Base-by-base conservation (phyloP, 495 filamentous ascomycete species). In the Bombardia bombarda region DNA sequence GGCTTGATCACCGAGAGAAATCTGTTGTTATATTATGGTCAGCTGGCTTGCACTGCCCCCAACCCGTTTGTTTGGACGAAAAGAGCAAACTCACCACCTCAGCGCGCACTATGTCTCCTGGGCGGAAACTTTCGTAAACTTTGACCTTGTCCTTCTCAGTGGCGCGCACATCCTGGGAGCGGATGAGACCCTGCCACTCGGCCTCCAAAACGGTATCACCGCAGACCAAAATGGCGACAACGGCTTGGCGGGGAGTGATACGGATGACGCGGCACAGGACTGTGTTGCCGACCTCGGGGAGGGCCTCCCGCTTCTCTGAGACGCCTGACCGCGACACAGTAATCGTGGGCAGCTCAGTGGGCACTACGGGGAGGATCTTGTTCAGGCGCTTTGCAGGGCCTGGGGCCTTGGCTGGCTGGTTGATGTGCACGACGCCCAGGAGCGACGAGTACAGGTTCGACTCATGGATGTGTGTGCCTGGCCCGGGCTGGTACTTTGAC, bases 101-200 rank as follows among this genome's bases (percentile, higher is more conserved):
- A 10, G 87, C 92, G 42, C 89, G 72, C 30, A 98, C 86, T 46
- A 98, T 80, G 73, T 98, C 92, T 0, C 92, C 92, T 10, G 90
- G 87, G 45, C 90, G 73, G 61, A 96, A 98, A 63, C 83, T 87
- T 56, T 95, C 88, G 51, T 82, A 80, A 48, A 95, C 82, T 57
- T 86, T 85, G 18, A 97, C 87, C 42, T 80, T 83, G 46, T 98
- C 92, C 67, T 95, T 95, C 75, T 98, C 92, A 30, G 90, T 94
- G 14, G 87, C 88, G 40, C 92, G 72, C 10, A 98, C 86, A 55
- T 98, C 92, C 64, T 97, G 90, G 47, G 79, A 79, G 7, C 90
- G 73, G 33, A 78, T 76, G 20, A 80, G 50, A 17, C 75, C 78
- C 62, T 74, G 70, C 69, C 76, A 77, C 57, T 77, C 74, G 21